A percentile compares a stretch with the other conserved stretches of the same genome.
phyloP scores from a whole-genome alignment of 306 rosid species.

The Inga laurina region DNA sequence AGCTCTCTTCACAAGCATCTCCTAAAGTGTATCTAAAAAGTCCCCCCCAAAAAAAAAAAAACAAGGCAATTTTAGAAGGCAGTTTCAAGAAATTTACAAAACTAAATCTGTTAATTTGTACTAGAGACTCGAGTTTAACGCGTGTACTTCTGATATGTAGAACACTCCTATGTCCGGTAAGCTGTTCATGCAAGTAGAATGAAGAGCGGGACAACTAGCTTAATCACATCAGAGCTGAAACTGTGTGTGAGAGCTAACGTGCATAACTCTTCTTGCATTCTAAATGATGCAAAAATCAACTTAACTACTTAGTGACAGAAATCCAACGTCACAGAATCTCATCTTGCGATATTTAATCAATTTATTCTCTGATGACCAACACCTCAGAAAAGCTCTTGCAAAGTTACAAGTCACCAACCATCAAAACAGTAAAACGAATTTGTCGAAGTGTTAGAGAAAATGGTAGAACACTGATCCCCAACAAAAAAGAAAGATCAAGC shows the following conservation, averaged over 20 bases:
- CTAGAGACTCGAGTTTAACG: background rate
- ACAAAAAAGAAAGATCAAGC: background rate
- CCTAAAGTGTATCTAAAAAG: background rate
- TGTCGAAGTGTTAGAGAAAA: background rate
- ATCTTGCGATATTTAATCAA: slow-evolving; percentile 4
- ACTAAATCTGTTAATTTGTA: background rate
- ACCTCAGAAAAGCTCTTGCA: background rate
- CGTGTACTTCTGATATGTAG: background rate
- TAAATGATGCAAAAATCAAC: slow-evolving; percentile 14
- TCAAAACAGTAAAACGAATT: background rate
- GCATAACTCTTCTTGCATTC: slow-evolving; percentile 6
- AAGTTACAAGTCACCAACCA: background rate
- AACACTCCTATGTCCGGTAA: background rate
- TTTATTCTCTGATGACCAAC: background rate
- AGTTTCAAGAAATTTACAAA: background rate
- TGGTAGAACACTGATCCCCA: background rate
- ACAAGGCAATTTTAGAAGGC: background rate
- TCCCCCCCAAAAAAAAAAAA: background rate
- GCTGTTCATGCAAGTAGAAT: background rate
- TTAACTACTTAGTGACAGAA: background rate
- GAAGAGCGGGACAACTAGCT: background rate
- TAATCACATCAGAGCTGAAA: background rate
- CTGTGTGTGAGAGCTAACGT: background rate
- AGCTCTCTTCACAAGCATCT: background rate
- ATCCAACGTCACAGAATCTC: slow-evolving; percentile 2